A percentile compares a stretch with the other conserved stretches of the same genome.
Conservation (phyloP, 1,284 basidiomycete genomes). For the Heliocybe sulcata region DNA sequence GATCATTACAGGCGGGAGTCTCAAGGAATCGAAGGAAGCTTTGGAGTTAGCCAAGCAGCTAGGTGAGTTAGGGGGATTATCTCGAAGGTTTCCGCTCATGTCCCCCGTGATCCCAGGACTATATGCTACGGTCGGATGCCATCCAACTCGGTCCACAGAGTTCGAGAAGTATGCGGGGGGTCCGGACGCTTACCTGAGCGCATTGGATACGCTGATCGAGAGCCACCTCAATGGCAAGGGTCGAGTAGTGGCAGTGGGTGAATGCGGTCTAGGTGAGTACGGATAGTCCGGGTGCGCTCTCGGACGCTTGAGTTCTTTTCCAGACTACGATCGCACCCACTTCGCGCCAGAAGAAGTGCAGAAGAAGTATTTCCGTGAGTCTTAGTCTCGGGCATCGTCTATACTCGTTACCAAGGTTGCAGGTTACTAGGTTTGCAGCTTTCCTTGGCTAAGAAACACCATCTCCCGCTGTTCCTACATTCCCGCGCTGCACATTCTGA, state of each 20-base stretch:
- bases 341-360: slow-evolving; percentile 65
- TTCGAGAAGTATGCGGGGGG: slow-evolving; percentile 61
- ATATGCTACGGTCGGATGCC: slow-evolving; percentile 79
- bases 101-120: slow-evolving; percentile 33
- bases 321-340: slow-evolving; percentile 82
- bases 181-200: slow-evolving; percentile 57
- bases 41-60: slow-evolving; percentile 55
- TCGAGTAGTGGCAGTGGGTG: slow-evolving; percentile 73
- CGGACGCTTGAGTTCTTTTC: neutral
- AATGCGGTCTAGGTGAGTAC: slow-evolving; percentile 75
- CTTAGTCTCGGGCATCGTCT: neutral
- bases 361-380: slow-evolving; percentile 58
- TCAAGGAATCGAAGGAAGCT: slow-evolving; percentile 61
- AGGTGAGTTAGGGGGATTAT: slow-evolving; percentile 26
- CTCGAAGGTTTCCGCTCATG: neutral
- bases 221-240: slow-evolving; percentile 48
- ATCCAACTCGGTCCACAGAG: slow-evolving; percentile 79
- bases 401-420: neutral
- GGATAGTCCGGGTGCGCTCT: neutral
- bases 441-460: slow-evolving; percentile 60
- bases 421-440: slow-evolving; percentile 47
- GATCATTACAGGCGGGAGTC: slow-evolving; percentile 77
- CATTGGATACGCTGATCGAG: slow-evolving; percentile 50
- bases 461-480: slow-evolving; percentile 82
- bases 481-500: slow-evolving; percentile 74